Base-by-base conservation (phyloP, 2,329 filamentous ascomycete species). In the Chaetothyriales sp. region DNA sequence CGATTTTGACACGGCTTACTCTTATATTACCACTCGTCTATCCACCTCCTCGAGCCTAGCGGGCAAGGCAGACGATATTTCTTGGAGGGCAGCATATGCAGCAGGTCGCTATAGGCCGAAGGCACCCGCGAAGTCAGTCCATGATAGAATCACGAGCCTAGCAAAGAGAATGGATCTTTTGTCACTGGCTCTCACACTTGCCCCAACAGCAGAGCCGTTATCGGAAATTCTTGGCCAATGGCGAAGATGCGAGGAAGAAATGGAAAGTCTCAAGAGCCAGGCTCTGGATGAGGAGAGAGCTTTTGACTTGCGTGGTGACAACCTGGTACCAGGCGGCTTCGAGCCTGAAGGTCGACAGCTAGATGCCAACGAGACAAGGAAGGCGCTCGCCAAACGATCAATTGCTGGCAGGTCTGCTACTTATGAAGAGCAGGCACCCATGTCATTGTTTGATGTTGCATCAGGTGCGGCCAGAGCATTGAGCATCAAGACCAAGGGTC, bases 81-180 rank as follows among this genome's bases (percentile, higher is more conserved):
- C 78, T 51, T 83, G 79, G 79, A 76, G 78, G 25, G 78, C 79
- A 32, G 79, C 79, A 12, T 76, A 80, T 61, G 72, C 74, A 51
- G 79, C 79, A 18, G 79, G 79, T 18, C 73, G 76, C 46, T 74
- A 79, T 65, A 70, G 72, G 48, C 58, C 60, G 49, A 63, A 54
- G 54, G 59, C 61, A 49, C 60, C 55, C 51, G 54, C 64, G 25
- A 54, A 65, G 53, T 54, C 60, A 57, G 59, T 70, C 26, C 64
- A 64, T 53, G 58, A 67, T 55, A 63, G 73, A 59, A 70, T 82
- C 19, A 70, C 73, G 44, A 72, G 73, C 49, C 70, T 83, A 12
- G 76, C 80, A 49, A 78, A 82, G 61, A 72, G 79, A 47, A 80
- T 80, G 70, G 79, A 83, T 60, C 71, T 83, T 3, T 73, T 83